Evolutionary conservation across 306 rosid species (phyloP).

Genomic region (Fragaria nilgerrensis): DNA sequence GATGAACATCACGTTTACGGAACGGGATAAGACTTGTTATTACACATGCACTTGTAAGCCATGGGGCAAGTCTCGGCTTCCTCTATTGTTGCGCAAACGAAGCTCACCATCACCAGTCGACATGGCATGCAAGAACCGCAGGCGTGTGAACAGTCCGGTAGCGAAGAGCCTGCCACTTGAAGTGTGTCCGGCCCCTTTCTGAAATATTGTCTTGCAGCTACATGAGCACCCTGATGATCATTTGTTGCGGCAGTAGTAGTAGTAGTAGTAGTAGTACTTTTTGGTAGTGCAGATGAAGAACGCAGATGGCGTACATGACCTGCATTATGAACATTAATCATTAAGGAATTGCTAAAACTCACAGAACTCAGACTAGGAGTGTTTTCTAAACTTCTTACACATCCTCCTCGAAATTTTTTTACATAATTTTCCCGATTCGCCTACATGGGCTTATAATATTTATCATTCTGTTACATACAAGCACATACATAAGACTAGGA

Average conservation of each 20-base stretch:
- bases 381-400: background rate
- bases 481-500: background rate
- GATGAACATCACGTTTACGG: constrained; percentile 37
- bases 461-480: too few species aligned
- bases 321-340: background rate
- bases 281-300: background rate
- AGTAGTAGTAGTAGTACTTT: background rate
- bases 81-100: constrained; percentile 54
- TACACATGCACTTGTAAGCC: constrained; percentile 93
- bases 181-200: constrained; percentile 37
- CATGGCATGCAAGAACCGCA: constrained; percentile 86
- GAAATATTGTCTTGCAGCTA: background rate
- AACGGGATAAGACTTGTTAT: constrained; percentile 72
- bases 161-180: constrained; percentile 67
- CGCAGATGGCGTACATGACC: background rate
- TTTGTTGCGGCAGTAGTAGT: background rate
- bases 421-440: background rate
- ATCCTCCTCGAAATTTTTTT: background rate
- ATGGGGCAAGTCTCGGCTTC: constrained; percentile 93
- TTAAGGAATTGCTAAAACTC: background rate
- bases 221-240: background rate
- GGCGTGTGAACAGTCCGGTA: constrained; percentile 84
- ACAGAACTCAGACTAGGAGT: background rate
- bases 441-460: too few species aligned
- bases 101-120: constrained; percentile 74